Conservation (phyloP, 2,329 filamentous ascomycete species). For the Venturia effusa region DNA sequence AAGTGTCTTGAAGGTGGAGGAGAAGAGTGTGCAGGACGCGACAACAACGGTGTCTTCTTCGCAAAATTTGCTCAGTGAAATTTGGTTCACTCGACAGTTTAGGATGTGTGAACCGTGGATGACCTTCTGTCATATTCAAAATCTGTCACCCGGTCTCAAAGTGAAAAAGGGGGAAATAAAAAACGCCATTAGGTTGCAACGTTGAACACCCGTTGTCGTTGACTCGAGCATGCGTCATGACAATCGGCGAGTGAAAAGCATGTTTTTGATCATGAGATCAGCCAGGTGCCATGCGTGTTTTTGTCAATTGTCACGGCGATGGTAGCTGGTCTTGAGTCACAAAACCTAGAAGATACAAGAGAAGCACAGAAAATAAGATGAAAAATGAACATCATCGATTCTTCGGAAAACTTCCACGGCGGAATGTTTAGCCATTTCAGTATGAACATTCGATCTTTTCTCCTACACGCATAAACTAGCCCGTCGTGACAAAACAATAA, state of each 20-base stretch:
- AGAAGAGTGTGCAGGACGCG: neutral
- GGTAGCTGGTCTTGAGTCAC: neutral
- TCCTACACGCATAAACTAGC: neutral
- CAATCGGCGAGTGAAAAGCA: no score
- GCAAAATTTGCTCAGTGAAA: neutral
- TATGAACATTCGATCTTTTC: neutral
- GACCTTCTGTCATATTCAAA: neutral
- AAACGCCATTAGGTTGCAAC: neutral
- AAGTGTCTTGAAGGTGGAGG: neutral
- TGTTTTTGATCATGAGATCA: no score
- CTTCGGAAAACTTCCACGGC: neutral
- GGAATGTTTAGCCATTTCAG: neutral
- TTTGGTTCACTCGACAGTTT: neutral
- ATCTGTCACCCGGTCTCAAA: neutral
- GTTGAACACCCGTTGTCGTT: no score
- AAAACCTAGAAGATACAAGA: neutral
- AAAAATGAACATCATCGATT: neutral
- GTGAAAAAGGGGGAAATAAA: neutral
- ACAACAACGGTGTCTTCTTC: neutral
- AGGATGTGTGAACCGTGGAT: neutral
- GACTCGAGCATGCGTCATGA: no score
- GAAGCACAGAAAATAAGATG: neutral
- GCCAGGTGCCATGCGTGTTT: neutral
- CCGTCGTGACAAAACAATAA: neutral
- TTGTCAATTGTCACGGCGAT: neutral